Evolutionary conservation across 2,329 filamentous ascomycete genomes (phyloP).

Genomic region (Sporothrix pallida): DNA sequence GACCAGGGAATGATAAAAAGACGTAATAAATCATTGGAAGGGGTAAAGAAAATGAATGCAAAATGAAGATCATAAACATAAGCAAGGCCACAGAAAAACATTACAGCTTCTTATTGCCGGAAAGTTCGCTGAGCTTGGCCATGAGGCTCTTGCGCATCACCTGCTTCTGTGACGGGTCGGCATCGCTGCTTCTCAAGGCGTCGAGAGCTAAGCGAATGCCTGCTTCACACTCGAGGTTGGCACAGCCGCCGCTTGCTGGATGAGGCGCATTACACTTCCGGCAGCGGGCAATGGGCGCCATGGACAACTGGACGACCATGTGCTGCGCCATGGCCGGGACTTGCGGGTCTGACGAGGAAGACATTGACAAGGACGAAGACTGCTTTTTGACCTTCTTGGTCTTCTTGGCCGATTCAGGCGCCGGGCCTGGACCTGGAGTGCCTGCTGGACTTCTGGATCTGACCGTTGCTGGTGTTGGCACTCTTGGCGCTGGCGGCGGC

Average conservation of each 20-base stretch:
- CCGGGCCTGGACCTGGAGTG: not conserved
- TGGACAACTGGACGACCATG: conserved; percentile 31
- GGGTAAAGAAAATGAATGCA: not conserved
- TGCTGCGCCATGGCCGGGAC: conserved; percentile 15
- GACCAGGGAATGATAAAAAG: not conserved
- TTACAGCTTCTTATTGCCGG: not conserved
- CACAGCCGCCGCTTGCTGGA: conserved; percentile 24
- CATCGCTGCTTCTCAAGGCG: conserved; percentile 28
- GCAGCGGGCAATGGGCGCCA: conserved; percentile 25
- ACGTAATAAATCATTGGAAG: not conserved
- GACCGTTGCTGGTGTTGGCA: not conserved
- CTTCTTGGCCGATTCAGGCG: conserved; percentile 5
- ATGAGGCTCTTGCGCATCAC: conserved; percentile 26
- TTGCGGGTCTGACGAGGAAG: not conserved
- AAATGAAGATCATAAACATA: not conserved
- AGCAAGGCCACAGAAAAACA: not conserved
- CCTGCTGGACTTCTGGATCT: not conserved
- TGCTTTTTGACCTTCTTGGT: not conserved
- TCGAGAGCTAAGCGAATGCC: conserved; percentile 38
- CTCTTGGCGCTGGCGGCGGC: not conserved
- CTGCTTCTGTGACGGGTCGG: conserved; percentile 16
- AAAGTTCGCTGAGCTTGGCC: conserved; percentile 24
- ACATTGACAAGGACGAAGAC: not conserved
- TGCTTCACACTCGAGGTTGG: conserved; percentile 33
- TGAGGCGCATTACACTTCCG: conserved; percentile 32